Evolutionary conservation across 306 rosid genomes (phyloP).

Genomic region (Abrus pulchellus): DNA sequence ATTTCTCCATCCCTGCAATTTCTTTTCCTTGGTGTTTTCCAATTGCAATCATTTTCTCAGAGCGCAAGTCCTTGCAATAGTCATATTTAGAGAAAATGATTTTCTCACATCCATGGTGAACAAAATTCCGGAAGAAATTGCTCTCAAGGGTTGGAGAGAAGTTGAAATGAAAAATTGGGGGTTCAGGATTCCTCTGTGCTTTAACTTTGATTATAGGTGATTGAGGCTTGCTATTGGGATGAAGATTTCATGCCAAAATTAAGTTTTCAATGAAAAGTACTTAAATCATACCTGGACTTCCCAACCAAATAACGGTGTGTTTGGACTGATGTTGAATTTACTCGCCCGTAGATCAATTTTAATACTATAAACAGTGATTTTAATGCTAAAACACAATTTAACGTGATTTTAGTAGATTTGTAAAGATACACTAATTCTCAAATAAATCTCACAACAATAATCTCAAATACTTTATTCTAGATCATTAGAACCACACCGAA

Average conservation of each 20-base stretch:
- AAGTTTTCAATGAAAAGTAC: background rate
- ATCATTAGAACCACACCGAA: no score
- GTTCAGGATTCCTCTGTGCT: background rate
- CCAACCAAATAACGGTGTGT: no score
- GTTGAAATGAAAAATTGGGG: background rate
- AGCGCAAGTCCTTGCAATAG: background rate
- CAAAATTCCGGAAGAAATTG: background rate
- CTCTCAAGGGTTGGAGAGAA: background rate
- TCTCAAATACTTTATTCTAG: no score
- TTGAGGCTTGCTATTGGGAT: background rate
- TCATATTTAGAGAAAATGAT: background rate
- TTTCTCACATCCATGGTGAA: background rate
- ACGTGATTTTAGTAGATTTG: no score
- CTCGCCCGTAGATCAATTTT: no score
- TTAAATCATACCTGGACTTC: background rate
- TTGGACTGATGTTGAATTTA: no score
- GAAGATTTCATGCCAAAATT: conserved; percentile 38
- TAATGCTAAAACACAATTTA: no score
- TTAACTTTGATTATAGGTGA: background rate
- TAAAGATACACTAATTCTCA: no score
- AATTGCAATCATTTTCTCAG: background rate
- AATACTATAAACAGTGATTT: no score
- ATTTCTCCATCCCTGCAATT: background rate
- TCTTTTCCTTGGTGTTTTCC: background rate
- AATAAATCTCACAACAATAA: background rate